Evolutionary conservation across 768 basidiomycete species (phyloP), one percentile per base, ranked within the genome.

Genomic region (Auricularia auricula-judae): DNA sequence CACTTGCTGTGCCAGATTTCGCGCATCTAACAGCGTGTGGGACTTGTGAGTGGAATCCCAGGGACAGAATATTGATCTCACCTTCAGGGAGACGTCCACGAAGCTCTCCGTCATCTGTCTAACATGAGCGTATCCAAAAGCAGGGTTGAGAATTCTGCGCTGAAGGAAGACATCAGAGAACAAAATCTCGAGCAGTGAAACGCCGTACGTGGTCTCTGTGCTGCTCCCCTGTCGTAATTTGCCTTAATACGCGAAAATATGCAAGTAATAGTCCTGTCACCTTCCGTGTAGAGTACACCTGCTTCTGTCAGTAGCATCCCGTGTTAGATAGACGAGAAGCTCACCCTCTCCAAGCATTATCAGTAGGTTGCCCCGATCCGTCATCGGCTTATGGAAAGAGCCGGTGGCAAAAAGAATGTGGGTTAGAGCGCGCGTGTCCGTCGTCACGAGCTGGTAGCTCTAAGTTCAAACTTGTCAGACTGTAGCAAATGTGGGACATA

Each of bases 371-470:
- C 72, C 75, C 11, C 81, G 75, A 4, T 72, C 67, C 0, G 70
- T 66, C 12, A 77, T 74, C 0, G 86, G 79, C 67, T 88, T 89
- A 65, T 82, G 80, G 66, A 85, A 89, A 39, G 77, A 74, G 39
- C 79, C 72, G 34, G 74, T 75, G 63, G 87, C 84, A 66, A 79
- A 78, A 12, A 92, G 75, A 62, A 93, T 76, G 67, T 91, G 84
- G 53, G 80, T 79, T 36, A 91, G 47, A 0, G 87, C 88, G 34
- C 82, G 81, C 0, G 82, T 75, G 68, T 91, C 90, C 61, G 77
- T 71, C 0, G 86, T 88, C 70, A 79, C 80, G 8, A 89, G 72
- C 7, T 33, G 23, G 18, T 72, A 63, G 3, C 64, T 54, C 78
- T 80, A 12, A 39, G 36, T 7, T 39, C n/a, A 53, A 5, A 7